Percentiles rank a stretch among this genome's conserved stretches.
These are phyloP conservation scores for Chaetomium globosum DNA, from an alignment of 2,329 filamentous ascomycete species.

Conservation along the genomic window DNA sequence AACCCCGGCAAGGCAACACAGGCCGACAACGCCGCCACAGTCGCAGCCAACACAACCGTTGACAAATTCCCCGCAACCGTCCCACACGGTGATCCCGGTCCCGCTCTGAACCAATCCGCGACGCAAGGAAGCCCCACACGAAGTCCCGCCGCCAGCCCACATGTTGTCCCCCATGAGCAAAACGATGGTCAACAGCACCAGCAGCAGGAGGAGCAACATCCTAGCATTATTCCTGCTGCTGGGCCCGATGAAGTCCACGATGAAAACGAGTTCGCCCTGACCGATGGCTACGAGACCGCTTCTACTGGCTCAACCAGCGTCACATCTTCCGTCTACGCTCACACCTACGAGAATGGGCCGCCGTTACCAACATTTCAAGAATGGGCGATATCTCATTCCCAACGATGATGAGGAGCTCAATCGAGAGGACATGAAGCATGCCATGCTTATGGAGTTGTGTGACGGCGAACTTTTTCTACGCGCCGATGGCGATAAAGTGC, in stretches of 20 bases:
- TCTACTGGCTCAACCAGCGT: constrained; percentile 35
- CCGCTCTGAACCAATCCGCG: neutral
- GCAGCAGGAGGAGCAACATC: neutral
- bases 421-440: constrained; percentile 49
- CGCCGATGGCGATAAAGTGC: constrained; percentile 46
- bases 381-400: constrained; percentile 40
- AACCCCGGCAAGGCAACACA: neutral
- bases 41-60: neutral
- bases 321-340: constrained; percentile 36
- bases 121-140: constrained; percentile 1
- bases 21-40: neutral
- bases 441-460: constrained; percentile 43
- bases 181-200: neutral
- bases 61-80: neutral
- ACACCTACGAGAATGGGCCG: constrained; percentile 38
- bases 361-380: constrained; percentile 39
- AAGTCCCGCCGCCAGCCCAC: constrained; percentile 2
- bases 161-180: constrained; percentile 3
- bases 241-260: constrained; percentile 13
- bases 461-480: constrained; percentile 46
- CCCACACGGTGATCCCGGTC: neutral
- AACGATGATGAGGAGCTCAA: constrained; percentile 52
- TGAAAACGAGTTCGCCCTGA: constrained; percentile 22
- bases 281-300: constrained; percentile 29
- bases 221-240: constrained; percentile 14